phyloP scores from a whole-genome alignment of 108 stramenopile genomes.

The Discostella stelligeroides region DNA sequence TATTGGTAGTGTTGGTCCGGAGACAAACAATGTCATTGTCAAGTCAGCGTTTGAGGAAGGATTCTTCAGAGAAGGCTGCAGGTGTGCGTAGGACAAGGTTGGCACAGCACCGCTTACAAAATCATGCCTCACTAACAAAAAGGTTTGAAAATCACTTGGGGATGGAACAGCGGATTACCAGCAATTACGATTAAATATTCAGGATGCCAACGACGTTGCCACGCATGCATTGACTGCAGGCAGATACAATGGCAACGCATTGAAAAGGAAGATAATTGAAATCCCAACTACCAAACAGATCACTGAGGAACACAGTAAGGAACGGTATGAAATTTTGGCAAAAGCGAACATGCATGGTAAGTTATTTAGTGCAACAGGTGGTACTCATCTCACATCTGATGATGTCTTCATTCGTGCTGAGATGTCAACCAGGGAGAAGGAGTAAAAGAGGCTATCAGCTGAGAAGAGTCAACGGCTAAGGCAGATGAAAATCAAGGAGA shows the following conservation, averaged over 20 bases:
- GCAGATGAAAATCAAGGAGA: not conserved
- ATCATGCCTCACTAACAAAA: constrained; percentile 1
- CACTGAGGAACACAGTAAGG: not conserved
- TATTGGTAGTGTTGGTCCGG: constrained; percentile 11
- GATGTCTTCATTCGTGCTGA: not conserved
- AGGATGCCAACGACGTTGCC: not conserved
- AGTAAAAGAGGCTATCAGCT: not conserved
- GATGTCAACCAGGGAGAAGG: too few species aligned
- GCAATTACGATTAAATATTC: not conserved
- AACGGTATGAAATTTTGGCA: not conserved
- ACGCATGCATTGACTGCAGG: not conserved
- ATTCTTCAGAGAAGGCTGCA: constrained; percentile 12
- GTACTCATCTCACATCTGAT: not conserved
- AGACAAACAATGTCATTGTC: not conserved
- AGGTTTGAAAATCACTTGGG: not conserved
- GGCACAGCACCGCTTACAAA: constrained; percentile 9
- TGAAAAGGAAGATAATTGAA: not conserved
- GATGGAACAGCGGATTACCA: not conserved
- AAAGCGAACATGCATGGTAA: not conserved
- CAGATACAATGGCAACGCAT: not conserved
- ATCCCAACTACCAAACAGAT: not conserved
- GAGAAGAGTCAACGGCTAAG: not conserved
- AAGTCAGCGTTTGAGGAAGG: constrained; percentile 9
- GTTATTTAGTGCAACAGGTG: not conserved
- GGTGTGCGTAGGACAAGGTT: constrained; percentile 10